Percentiles rank a stretch among this genome's conserved stretches.
These are phyloP conservation scores for Aspergillus flavus DNA, from an alignment of 2,329 filamentous ascomycete species.

Conservation along the genomic window DNA sequence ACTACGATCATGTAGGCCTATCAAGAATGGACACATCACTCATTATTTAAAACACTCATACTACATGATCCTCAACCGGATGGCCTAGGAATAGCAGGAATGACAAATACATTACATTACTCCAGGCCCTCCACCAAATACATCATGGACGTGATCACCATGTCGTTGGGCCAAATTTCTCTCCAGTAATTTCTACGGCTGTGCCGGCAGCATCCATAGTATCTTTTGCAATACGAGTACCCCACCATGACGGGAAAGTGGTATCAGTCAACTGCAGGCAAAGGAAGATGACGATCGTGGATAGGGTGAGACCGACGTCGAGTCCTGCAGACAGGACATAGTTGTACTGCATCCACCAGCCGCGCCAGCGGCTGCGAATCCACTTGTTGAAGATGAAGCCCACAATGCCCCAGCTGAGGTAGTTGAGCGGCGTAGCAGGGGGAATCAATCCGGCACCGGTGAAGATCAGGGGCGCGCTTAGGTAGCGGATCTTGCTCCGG, in stretches of 20 bases:
- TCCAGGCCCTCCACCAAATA: not conserved
- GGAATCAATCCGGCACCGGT: constrained; percentile 66
- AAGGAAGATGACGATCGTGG: constrained; percentile 71
- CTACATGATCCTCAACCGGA: not conserved
- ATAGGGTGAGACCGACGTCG: constrained; percentile 68
- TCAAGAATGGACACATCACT: not conserved
- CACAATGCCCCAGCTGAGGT: constrained; percentile 69
- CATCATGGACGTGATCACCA: constrained; percentile 22
- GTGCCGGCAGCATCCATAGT: constrained; percentile 65
- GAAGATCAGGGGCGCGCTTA: constrained; percentile 70
- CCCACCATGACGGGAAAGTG: constrained; percentile 67
- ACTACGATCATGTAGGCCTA: not conserved
- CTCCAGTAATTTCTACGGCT: constrained; percentile 61
- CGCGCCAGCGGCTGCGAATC: constrained; percentile 65
- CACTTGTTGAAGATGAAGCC: constrained; percentile 70
- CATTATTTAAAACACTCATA: not conserved
- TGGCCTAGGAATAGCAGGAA: not conserved
- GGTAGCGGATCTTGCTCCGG: constrained; percentile 63
- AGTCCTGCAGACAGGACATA: constrained; percentile 73
- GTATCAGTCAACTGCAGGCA: constrained; percentile 64
- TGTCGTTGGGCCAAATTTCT: constrained; percentile 61
- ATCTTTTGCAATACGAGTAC: constrained; percentile 59
- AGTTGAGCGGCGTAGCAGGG: constrained; percentile 71
- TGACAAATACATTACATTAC: not conserved
- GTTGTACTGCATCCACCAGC: constrained; percentile 80